These are phyloP conservation scores for Escovopsis sp. DNA, from an alignment of 2,329 filamentous ascomycete genomes.

Conservation along the genomic window DNA sequence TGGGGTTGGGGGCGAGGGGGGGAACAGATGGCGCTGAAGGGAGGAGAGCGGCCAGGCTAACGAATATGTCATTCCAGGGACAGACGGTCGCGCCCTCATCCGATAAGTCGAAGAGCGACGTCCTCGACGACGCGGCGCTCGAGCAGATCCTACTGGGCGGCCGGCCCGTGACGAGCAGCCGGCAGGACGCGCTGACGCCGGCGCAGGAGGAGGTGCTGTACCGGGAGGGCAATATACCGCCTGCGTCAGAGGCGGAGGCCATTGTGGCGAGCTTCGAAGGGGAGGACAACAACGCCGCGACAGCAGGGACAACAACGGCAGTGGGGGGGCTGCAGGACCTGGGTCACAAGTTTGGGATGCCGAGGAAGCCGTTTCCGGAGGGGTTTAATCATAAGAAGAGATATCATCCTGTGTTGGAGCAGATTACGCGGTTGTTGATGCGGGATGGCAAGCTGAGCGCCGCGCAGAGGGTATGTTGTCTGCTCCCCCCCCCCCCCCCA, in stretches of 20 bases:
- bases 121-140: conserved; percentile 20
- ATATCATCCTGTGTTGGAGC: conserved; percentile 72
- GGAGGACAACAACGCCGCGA: conserved; percentile 7
- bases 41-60: neutral
- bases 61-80: neutral
- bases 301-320: conserved; percentile 7
- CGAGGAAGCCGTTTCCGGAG: conserved; percentile 48
- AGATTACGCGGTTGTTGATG: conserved; percentile 88
- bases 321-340: conserved; percentile 15
- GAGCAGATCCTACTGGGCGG: conserved; percentile 23
- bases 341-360: conserved; percentile 68
- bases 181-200: conserved; percentile 21
- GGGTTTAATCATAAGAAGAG: conserved; percentile 55
- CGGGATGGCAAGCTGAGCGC: conserved; percentile 73
- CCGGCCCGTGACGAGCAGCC: conserved; percentile 13
- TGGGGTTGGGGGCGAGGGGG: no score
- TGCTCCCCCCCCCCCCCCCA: neutral
- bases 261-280: conserved; percentile 12
- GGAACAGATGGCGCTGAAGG: no score
- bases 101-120: conserved; percentile 8
- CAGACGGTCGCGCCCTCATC: conserved; percentile 1
- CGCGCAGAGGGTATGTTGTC: conserved; percentile 62
- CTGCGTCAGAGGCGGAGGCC: conserved; percentile 18
- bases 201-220: conserved; percentile 30
- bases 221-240: conserved; percentile 24